phyloP scores from a whole-genome alignment of 225 moss, liverwort and hornwort genomes.

The Pseudoscleropodium purum region DNA sequence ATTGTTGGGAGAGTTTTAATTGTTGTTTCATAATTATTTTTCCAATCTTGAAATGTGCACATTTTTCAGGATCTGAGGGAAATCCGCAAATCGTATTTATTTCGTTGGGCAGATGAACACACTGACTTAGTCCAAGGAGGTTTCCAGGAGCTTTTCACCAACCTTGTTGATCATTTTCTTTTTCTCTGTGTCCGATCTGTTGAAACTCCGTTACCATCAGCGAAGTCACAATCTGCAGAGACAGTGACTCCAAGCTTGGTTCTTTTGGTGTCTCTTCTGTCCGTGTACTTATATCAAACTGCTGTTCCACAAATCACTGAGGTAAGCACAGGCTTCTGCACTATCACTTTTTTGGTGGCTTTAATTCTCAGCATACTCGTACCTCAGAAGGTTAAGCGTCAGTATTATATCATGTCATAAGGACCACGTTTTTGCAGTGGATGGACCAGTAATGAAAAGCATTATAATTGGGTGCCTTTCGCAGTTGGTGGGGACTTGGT shows the following conservation, averaged over 20 bases:
- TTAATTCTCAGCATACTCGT: neutral
- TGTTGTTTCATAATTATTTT: neutral
- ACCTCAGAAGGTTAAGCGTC: neutral
- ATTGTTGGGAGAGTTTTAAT: neutral
- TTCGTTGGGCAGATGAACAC: constrained; percentile 75
- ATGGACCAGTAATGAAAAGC: neutral
- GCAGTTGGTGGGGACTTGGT: constrained; percentile 86
- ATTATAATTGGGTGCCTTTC: neutral
- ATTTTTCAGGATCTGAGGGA: constrained; percentile 77
- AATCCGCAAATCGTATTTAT: constrained; percentile 46
- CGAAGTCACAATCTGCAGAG: constrained; percentile 22
- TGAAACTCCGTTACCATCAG: constrained; percentile 18
- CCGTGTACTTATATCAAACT: constrained; percentile 80
- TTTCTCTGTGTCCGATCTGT: constrained; percentile 46
- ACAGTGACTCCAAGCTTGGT: constrained; percentile 52
- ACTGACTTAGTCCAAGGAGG: constrained; percentile 83
- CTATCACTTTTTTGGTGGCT: neutral
- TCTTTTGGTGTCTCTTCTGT: constrained; percentile 78
- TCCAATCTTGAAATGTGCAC: neutral
- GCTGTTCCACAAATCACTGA: constrained; percentile 98
- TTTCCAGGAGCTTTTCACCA: constrained; percentile 90
- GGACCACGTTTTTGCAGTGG: neutral
- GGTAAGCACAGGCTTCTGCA: constrained; percentile 22
- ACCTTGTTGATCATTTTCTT: constrained; percentile 73
- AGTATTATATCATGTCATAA: neutral